phyloP scores from a whole-genome alignment of 75 land plant species.

The Larix kaempferi region DNA sequence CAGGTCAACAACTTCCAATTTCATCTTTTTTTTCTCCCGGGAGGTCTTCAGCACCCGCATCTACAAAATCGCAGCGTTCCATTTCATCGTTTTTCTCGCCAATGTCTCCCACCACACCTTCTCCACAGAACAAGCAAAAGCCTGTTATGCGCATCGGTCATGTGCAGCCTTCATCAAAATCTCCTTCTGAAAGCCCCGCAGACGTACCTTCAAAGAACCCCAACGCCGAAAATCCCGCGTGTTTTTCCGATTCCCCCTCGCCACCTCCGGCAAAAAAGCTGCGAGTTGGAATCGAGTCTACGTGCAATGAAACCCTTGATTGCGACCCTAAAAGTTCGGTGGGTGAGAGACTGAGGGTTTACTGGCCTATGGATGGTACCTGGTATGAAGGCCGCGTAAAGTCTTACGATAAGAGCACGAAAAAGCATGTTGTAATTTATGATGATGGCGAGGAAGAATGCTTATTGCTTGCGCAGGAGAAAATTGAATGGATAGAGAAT shows the following conservation, averaged over 20 bases:
- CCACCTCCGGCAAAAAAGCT: neutral
- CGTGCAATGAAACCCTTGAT: conserved; percentile 5
- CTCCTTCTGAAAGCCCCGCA: conserved; percentile 6
- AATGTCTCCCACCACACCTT: conserved; percentile 15
- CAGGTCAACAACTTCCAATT: conserved; percentile 57
- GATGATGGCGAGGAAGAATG: too few species aligned
- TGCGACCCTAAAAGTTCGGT: conserved; percentile 11
- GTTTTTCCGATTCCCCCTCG: neutral
- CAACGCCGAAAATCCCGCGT: neutral
- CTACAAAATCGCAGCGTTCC: conserved; percentile 17
- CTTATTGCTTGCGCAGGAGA: too few species aligned
- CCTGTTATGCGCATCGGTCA: conserved; percentile 30
- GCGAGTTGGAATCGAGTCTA: neutral
- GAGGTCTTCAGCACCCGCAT: conserved; percentile 11
- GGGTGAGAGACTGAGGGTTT: conserved; percentile 66
- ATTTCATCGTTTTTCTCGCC: conserved; percentile 19
- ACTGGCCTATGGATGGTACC: conserved; percentile 78
- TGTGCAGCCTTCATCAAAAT: neutral
- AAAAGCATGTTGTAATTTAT: conserved; percentile 60
- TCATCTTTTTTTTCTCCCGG: conserved; percentile 55
- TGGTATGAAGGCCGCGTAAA: conserved; percentile 78
- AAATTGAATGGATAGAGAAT: too few species aligned
- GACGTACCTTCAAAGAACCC: neutral
- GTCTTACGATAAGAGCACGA: conserved; percentile 35
- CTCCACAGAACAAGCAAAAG: conserved; percentile 30